Percentiles rank a stretch among this genome's conserved stretches.
phyloP scores from a whole-genome alignment of 345 rosid genomes.

The Hibiscus tridactylites region DNA sequence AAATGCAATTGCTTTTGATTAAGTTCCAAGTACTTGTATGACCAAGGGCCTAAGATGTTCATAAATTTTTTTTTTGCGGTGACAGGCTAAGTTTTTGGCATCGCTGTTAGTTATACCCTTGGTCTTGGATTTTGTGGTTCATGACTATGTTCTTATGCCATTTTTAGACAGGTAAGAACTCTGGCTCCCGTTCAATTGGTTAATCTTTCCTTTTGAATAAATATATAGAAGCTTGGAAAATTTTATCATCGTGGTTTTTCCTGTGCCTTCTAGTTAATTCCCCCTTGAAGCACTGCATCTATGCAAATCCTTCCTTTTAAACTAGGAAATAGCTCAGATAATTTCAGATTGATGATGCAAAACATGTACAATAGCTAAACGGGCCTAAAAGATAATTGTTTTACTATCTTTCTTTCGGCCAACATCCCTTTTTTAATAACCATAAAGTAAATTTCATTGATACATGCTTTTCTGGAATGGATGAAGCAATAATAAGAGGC shows the following conservation, averaged over 20 bases:
- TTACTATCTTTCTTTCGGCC: background rate
- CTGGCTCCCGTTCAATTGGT: background rate
- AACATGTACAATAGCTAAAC: background rate
- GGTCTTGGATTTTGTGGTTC: conserved; percentile 79
- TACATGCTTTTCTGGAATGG: background rate
- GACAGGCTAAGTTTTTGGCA: conserved; percentile 84
- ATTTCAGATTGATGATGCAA: background rate
- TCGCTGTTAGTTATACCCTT: conserved; percentile 68
- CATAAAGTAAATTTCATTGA: background rate
- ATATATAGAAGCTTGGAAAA: background rate
- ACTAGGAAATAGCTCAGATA: background rate
- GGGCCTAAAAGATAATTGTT: background rate
- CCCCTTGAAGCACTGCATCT: background rate
- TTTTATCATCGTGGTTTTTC: background rate
- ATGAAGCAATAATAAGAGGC: background rate
- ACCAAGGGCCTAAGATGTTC: conserved; percentile 11
- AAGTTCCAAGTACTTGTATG: background rate
- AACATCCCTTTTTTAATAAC: background rate
- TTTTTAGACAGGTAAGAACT: conserved; percentile 69
- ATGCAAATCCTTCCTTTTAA: background rate
- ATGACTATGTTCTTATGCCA: conserved; percentile 91
- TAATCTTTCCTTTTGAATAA: background rate
- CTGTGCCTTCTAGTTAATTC: background rate
- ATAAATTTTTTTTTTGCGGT: conserved; percentile 22
- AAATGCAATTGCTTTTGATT: background rate